Percentiles rank a stretch among this genome's conserved stretches.
These are phyloP conservation scores for Sporopachydermia cereana DNA, from an alignment of 1,139 yeast species.

Conservation along the genomic window DNA sequence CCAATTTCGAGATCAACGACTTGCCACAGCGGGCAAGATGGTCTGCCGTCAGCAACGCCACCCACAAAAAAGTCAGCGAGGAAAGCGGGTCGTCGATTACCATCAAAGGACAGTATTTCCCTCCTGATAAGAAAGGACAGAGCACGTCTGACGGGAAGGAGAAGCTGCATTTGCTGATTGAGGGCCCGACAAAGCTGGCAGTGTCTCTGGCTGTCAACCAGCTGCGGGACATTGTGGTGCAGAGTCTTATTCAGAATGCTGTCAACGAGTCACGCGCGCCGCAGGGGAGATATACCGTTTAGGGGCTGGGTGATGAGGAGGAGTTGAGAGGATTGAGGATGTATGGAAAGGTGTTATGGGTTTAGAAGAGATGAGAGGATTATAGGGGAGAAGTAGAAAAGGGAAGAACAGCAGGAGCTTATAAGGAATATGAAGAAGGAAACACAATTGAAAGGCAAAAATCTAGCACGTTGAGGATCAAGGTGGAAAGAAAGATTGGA, in stretches of 20 bases:
- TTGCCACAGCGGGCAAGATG: slow-evolving; percentile 78
- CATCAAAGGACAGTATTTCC: slow-evolving; percentile 68
- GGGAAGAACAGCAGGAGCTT: too few species aligned
- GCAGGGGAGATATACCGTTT: slow-evolving; percentile 26
- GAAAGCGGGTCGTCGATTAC: slow-evolving; percentile 72
- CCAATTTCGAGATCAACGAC: slow-evolving; percentile 72
- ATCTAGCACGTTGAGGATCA: too few species aligned
- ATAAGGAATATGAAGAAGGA: too few species aligned
- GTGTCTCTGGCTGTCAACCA: slow-evolving; percentile 57
- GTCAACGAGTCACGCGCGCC: slow-evolving; percentile 30
- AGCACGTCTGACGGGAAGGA: slow-evolving; percentile 37
- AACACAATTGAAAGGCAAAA: too few species aligned
- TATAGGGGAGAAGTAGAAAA: too few species aligned
- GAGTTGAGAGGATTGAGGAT: background rate
- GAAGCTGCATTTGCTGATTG: slow-evolving; percentile 68
- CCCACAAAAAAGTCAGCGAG: slow-evolving; percentile 54
- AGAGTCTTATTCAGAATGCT: slow-evolving; percentile 40
- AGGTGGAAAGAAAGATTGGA: too few species aligned
- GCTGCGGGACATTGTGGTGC: slow-evolving; percentile 48
- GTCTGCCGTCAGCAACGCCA: slow-evolving; percentile 65
- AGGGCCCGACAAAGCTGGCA: slow-evolving; percentile 55
- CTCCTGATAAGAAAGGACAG: slow-evolving; percentile 38
- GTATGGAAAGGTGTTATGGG: too few species aligned
- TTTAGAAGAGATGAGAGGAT: too few species aligned
- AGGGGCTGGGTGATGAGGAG: slow-evolving; percentile 9